phyloP scores from a whole-genome alignment of 2,329 filamentous ascomycete genomes.

The Fusarium cyanostomum region DNA sequence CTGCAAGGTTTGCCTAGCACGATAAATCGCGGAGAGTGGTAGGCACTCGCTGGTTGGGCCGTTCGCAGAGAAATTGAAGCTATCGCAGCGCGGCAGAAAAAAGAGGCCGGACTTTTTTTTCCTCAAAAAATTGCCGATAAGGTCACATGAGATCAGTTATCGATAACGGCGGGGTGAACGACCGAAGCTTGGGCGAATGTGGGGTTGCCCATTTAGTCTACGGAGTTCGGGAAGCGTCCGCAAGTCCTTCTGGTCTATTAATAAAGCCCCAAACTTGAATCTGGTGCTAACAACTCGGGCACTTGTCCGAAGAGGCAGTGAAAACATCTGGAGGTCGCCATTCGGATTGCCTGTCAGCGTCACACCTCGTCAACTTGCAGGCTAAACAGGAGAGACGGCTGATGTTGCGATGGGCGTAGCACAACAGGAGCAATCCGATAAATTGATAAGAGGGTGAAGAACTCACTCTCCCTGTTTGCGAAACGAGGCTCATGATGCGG shows the following conservation, averaged over 20 bases:
- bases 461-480: neutral
- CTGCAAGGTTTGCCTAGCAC: slow-evolving; percentile 18
- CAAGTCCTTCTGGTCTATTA: neutral
- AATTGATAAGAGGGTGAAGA: slow-evolving; percentile 2
- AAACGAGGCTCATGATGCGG: slow-evolving; percentile 9
- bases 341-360: neutral
- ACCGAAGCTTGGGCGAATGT: slow-evolving; percentile 21
- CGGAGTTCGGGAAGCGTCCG: neutral
- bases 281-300: neutral
- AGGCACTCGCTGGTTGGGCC: slow-evolving; percentile 27
- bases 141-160: slow-evolving; percentile 40
- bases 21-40: slow-evolving; percentile 13
- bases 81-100: slow-evolving; percentile 39
- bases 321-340: neutral
- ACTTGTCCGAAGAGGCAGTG: neutral
- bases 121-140: slow-evolving; percentile 45
- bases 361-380: slow-evolving; percentile 3
- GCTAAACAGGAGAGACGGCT: neutral
- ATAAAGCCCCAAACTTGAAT: neutral
- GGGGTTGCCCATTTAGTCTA: slow-evolving; percentile 2
- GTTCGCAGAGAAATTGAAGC: slow-evolving; percentile 43
- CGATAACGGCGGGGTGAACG: slow-evolving; percentile 37
- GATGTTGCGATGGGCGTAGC: neutral
- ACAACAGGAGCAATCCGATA: neutral
- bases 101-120: slow-evolving; percentile 29